These are phyloP conservation scores for Pseudoscleropodium purum DNA, from an alignment of 225 moss, liverwort and hornwort genomes.

Conservation along the genomic window DNA sequence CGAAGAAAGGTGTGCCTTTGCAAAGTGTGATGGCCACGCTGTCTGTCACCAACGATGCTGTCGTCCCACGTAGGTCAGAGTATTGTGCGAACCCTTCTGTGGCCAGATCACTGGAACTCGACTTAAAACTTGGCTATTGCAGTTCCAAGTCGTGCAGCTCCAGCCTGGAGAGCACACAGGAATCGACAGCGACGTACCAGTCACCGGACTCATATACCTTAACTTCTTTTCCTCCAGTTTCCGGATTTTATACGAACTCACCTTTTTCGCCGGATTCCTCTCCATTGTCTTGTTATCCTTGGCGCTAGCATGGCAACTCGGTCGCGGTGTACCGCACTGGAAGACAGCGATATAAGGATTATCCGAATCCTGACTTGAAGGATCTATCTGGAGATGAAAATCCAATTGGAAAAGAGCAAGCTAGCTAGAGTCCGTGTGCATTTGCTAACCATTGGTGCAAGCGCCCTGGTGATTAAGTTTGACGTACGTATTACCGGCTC, in stretches of 20 bases:
- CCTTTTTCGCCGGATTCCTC: slow-evolving; percentile 12
- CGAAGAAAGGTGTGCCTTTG: slow-evolving; percentile 36
- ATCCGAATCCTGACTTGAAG: not conserved
- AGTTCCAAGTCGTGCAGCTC: slow-evolving; percentile 36
- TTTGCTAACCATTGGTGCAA: not conserved
- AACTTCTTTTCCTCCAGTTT: slow-evolving; percentile 1
- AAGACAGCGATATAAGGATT: not conserved
- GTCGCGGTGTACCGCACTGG: not conserved
- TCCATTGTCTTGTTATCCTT: slow-evolving; percentile 2
- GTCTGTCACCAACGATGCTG: not conserved
- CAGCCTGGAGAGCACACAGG: slow-evolving; percentile 30
- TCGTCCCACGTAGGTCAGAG: not conserved
- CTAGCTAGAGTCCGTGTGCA: not conserved
- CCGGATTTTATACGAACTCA: not conserved
- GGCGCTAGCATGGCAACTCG: slow-evolving; percentile 5
- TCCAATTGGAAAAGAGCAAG: not conserved
- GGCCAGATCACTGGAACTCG: slow-evolving; percentile 34
- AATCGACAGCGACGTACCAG: slow-evolving; percentile 23
- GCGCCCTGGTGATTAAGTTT: not conserved
- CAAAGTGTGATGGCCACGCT: slow-evolving; percentile 6
- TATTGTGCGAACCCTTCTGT: not conserved
- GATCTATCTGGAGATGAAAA: not conserved
- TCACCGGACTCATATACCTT: slow-evolving; percentile 1
- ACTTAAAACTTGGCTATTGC: slow-evolving; percentile 50
- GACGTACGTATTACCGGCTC: not conserved